Base-by-base conservation (phyloP, 352 stramenopile species). In the Hyaloperonospora arabidopsidis region DNA sequence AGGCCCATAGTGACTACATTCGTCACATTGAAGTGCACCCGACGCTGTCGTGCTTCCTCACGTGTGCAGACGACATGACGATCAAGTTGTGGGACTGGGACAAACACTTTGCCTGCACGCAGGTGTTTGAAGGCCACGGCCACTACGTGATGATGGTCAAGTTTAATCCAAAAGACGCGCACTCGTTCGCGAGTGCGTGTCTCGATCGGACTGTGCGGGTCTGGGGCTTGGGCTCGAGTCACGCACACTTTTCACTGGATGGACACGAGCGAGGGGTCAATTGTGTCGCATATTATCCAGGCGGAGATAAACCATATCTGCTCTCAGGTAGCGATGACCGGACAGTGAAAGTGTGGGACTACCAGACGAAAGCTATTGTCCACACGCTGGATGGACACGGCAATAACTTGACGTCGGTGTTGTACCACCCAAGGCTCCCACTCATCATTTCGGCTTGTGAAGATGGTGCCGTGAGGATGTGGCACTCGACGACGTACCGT, bases 141-240 rank as follows among this genome's bases (percentile, higher is more conserved):
- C 96, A 99, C 72, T 99, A 98, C 68, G 96, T 99, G 49, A 99
- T 99, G 97, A 97, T 98, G 91, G 93, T 98, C 57, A 97, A 97
- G 71, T 98, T 99, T 74, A 99, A 99, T 78, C 96, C 95, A 14
- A 99, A 99, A 74, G 97, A 99, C 71, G 94, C 87, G 36, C 99
- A 99, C 69, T 98, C 94, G 23, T 99, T 99, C 64, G 97, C 97
- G 2, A 97, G 82, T 17, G 96, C 96, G 2, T 97, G 88, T 59
- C 85, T 99, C 29, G 97, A 99, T 81, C 76, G 95, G 44, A 97
- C 87, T 21, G 97, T 99, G 60, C 97, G 98, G 58, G 95, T 97
- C 29, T 96, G 85, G 76, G 95, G 94, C 5, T 74, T 99, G 18
- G 89, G 88, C 21, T 89, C 86, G 12, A 79, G 84, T 25, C 78